Evolutionary conservation across 352 stramenopile species (phyloP).

Genomic region (Pythium grandisporangium): DNA sequence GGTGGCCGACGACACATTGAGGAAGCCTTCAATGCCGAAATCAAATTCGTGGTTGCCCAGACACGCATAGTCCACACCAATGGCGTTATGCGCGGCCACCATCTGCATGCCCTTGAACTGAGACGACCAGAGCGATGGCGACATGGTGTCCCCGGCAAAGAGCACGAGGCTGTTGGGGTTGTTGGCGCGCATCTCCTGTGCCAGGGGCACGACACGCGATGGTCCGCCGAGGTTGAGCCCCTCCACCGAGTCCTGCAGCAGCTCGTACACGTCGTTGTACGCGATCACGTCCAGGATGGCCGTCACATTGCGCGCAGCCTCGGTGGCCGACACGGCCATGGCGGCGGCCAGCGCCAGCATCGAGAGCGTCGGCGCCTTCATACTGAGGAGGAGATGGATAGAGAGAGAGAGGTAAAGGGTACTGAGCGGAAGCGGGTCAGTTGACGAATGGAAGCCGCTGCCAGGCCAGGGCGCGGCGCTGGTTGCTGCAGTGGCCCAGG

Average conservation of each 20-base stretch:
- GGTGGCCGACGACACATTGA: constrained; percentile 45
- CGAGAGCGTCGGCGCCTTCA: constrained; percentile 34
- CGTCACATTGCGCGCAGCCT: constrained; percentile 24
- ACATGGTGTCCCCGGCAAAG: constrained; percentile 74
- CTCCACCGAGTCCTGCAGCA: constrained; percentile 53
- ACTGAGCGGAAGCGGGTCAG: too few relatives aligned
- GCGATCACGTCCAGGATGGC: constrained; percentile 58
- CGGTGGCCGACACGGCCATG: constrained; percentile 6
- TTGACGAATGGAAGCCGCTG: too few relatives aligned
- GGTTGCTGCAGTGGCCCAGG: too few relatives aligned
- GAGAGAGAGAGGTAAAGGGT: too few relatives aligned
- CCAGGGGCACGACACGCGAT: constrained; percentile 61
- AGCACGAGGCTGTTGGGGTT: constrained; percentile 70
- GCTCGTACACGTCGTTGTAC: constrained; percentile 79
- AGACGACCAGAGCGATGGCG: constrained; percentile 72
- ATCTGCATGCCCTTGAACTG: constrained; percentile 79
- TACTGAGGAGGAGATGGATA: too few relatives aligned
- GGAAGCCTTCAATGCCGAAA: constrained; percentile 65
- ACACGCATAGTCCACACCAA: constrained; percentile 65
- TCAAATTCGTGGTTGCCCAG: constrained; percentile 80
- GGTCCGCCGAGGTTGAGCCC: constrained; percentile 58
- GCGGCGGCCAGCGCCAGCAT: constrained; percentile 25
- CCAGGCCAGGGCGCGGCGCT: too few relatives aligned
- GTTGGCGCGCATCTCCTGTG: constrained; percentile 35
- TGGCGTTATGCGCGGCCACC: constrained; percentile 63